Conservation (phyloP, 805 yeast species). For the Saccharomycodes ludwigii region DNA sequence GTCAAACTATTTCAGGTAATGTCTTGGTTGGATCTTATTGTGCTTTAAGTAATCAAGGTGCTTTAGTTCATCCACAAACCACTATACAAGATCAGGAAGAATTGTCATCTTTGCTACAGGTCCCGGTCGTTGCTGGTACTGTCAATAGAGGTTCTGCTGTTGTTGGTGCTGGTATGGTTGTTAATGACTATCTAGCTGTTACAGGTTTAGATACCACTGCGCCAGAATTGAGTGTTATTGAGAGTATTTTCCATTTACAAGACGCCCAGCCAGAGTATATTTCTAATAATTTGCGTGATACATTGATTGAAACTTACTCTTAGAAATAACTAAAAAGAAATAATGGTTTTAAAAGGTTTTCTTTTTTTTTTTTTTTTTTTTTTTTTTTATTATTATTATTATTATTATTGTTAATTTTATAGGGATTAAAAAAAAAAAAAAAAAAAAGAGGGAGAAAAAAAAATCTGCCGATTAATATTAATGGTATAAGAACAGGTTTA, state of each 20-base stretch:
- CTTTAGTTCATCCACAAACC: slow-evolving; percentile 96
- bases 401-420: too few species aligned
- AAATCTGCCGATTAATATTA: too few species aligned
- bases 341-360: background rate
- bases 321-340: slow-evolving; percentile 17
- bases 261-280: slow-evolving; percentile 85
- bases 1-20: slow-evolving; percentile 98
- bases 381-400: background rate
- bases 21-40: slow-evolving; percentile 96
- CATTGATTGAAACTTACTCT: slow-evolving; percentile 84
- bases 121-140: slow-evolving; percentile 97
- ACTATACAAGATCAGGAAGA: slow-evolving; percentile 97
- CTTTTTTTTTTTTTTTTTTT: background rate
- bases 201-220: slow-evolving; percentile 97
- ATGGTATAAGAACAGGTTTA: too few species aligned
- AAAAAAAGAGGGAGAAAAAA: too few species aligned
- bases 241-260: slow-evolving; percentile 87
- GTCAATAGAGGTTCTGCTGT: slow-evolving; percentile 96
- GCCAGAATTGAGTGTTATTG: slow-evolving; percentile 93
- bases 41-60: slow-evolving; percentile 92
- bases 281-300: slow-evolving; percentile 76
- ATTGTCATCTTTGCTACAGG: slow-evolving; percentile 85
- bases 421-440: too few species aligned
- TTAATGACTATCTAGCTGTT: slow-evolving; percentile 95
- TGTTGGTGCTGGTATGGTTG: slow-evolving; percentile 98